Evolutionary conservation across 768 basidiomycete species (phyloP), one percentile per base, ranked within the genome.

Genomic region (Trametes gibbosa): DNA sequence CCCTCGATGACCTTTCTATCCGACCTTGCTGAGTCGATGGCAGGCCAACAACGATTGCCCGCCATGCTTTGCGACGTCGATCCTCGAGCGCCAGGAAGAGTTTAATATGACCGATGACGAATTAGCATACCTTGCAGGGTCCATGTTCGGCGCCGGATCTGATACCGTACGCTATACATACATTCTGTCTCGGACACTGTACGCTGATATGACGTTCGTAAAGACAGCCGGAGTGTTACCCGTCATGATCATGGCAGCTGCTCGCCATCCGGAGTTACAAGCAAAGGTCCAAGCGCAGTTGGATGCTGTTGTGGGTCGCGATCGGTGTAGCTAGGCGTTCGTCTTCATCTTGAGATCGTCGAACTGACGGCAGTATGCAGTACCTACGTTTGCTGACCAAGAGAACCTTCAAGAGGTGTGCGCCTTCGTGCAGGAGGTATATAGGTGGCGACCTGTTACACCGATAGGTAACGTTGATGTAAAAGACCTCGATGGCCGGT

Each of bases 71-170:
- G 69, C 72, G 23, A 74, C 71, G 47, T 70, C 72, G 37, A 55
- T 79, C 13, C n/a, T 78, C 9, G 76, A 77, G 56, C 65, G 69
- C 29, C 74, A 77, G 56, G 37, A 56, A 40, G 64, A 74, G 50
- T 66, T 72, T 13, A 68, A 63, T 0, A 56, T 79, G 17, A 56
- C 52, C 3, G 72, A 76, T 6, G 53, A 75, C 3, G 77, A 77
- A 51, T 56, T 75, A 0, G 73, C 71, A 2, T 79, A 76, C 57
- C 53, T 79, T 6, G 72, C 76, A 5, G 78, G 77, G 1, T 69
- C 73, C 2, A 76, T 79, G 73, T 79, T 78, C 58, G 74, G 75
- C 24, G 77, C 77, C 1, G 77, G 77, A 1, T 67, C 73, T 8
- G 77, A 78, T 45, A 75, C 76, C 3, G 78, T 79, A 43, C 34